These are phyloP conservation scores for Solanum hybrid DNA, from an alignment of 305 asterid genomes.

Conservation along the genomic window DNA sequence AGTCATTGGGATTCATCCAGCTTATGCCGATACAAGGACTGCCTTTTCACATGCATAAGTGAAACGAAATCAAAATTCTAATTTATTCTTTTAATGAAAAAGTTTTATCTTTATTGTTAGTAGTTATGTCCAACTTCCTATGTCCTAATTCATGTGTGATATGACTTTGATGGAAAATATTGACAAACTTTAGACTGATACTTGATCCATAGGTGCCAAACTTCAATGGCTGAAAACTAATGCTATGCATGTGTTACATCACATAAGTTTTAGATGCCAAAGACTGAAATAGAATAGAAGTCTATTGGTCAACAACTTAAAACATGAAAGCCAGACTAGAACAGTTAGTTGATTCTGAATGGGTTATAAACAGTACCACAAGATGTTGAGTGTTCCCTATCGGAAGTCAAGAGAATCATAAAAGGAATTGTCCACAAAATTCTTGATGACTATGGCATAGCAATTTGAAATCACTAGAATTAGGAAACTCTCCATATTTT, in stretches of 20 bases:
- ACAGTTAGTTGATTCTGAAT: not conserved
- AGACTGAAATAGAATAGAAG: not conserved
- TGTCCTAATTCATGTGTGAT: not conserved
- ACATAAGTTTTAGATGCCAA: not conserved
- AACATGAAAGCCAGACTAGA: not conserved
- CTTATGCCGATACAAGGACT: slow-evolving; percentile 14
- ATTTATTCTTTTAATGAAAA: not conserved
- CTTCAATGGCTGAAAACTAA: not conserved
- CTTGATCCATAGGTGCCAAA: not conserved
- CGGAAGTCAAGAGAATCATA: not conserved
- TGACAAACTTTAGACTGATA: not conserved
- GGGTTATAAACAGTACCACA: not conserved
- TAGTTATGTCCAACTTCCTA: not conserved
- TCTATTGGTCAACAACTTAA: not conserved
- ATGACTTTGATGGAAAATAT: not conserved
- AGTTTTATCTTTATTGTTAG: not conserved
- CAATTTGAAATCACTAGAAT: not conserved
- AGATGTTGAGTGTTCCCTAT: not conserved
- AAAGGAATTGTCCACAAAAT: not conserved
- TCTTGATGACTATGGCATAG: not conserved
- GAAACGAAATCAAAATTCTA: not conserved
- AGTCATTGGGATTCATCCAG: slow-evolving; percentile 20
- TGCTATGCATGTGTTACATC: not conserved
- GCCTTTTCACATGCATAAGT: slow-evolving; percentile 10
- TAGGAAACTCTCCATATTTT: not conserved